A percentile compares a stretch with the other conserved stretches of the same genome.
These are phyloP conservation scores for Sporothrix globosa DNA, from an alignment of 2,329 filamentous ascomycete genomes.

Conservation along the genomic window DNA sequence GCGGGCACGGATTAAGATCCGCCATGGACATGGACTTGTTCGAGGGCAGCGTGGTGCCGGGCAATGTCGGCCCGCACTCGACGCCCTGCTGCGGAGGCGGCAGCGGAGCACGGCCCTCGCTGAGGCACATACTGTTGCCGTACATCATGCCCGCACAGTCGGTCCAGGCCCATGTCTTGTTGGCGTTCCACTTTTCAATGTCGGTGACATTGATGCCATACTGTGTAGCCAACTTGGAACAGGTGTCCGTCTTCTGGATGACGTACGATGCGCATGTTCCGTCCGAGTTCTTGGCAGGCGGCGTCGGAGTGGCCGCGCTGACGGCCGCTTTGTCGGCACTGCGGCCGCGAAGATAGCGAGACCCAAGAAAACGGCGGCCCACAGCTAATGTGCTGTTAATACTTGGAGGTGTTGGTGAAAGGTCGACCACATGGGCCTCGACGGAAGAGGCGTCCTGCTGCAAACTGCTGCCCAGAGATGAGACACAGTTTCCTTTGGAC, in stretches of 20 bases:
- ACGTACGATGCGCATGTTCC: conserved; percentile 18
- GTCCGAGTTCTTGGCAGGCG: conserved; percentile 12
- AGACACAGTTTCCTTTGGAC: conserved; percentile 7
- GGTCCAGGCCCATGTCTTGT: conserved; percentile 19
- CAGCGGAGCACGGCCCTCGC: conserved; percentile 1
- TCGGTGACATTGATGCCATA: conserved; percentile 24
- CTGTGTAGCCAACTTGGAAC: conserved; percentile 20
- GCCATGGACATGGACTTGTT: conserved; percentile 31
- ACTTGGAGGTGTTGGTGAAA: background rate
- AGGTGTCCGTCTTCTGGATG: conserved; percentile 27
- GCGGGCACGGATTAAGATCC: conserved; percentile 41
- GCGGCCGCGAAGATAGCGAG: background rate
- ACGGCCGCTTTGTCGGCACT: background rate
- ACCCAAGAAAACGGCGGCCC: background rate
- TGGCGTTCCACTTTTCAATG: conserved; percentile 26
- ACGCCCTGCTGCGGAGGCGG: conserved; percentile 19
- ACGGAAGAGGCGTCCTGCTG: background rate
- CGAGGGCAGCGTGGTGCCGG: conserved; percentile 39
- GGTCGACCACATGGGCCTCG: conserved; percentile 9
- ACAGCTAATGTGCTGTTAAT: background rate
- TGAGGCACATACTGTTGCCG: conserved; percentile 25
- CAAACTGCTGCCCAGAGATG: conserved; percentile 18
- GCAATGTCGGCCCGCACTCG: conserved; percentile 44
- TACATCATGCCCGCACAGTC: conserved; percentile 23
- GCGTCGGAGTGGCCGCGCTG: background rate